phyloP scores from a whole-genome alignment of 1,284 basidiomycete genomes.

The Ganoderma boninense region DNA sequence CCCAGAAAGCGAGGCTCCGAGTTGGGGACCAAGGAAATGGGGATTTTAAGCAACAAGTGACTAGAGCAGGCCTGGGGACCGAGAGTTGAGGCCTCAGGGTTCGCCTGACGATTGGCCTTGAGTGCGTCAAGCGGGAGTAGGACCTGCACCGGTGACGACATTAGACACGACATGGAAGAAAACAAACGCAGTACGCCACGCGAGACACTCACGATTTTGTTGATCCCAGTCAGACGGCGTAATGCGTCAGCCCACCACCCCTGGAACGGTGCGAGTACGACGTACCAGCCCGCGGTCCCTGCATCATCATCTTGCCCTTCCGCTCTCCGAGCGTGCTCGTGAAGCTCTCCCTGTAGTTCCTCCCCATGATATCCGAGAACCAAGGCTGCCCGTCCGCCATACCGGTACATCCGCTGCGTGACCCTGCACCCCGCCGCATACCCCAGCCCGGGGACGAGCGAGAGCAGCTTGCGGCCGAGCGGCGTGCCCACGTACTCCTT shows the following conservation, averaged over 20 bases:
- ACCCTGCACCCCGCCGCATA: conserved; percentile 99
- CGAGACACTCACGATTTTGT: conserved; percentile 83
- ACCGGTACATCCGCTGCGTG: conserved; percentile 95
- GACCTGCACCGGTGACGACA: conserved; percentile 56
- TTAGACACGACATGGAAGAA: background rate
- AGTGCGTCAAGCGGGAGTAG: conserved; percentile 96
- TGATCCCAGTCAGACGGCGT: conserved; percentile 86
- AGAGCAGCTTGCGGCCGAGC: conserved; percentile 79
- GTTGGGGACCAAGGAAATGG: no score
- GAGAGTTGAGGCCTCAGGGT: conserved; percentile 76
- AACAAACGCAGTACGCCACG: background rate
- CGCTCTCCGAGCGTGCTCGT: conserved; percentile 92
- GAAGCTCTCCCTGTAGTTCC: conserved; percentile 81
- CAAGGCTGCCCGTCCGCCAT: conserved; percentile 93
- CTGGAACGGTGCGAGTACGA: conserved; percentile 12
- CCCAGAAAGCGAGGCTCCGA: no score
- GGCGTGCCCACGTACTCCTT: conserved; percentile 82
- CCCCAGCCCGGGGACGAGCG: conserved; percentile 96
- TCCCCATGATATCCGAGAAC: conserved; percentile 92
- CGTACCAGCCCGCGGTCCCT: conserved; percentile 90
- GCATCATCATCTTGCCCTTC: conserved; percentile 95
- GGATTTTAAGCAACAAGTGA: no score
- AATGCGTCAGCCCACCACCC: no score
- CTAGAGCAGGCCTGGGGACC: no score
- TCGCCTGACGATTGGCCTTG: conserved; percentile 98